Evolutionary conservation across 2,329 filamentous ascomycete genomes (phyloP), one percentile per base, ranked within the genome.

Genomic region (Fusarium protoensiforme): DNA sequence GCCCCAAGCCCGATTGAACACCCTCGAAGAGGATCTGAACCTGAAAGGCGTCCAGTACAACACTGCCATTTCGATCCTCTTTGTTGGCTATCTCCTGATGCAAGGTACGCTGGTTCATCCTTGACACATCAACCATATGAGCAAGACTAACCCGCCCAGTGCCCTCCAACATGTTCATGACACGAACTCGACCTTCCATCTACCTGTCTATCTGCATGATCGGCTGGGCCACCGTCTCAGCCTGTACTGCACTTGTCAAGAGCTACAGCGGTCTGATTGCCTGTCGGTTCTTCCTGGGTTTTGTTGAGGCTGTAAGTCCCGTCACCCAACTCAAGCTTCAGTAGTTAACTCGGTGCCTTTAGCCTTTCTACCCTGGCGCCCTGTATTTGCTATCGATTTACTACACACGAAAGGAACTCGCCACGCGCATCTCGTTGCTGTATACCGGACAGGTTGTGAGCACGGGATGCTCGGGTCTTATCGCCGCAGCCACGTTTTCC

Each of bases 391-490:
- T 71, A 7, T 71, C 68, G 7, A 71, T 71, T 14, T 71, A 68
- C 16, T 71, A 68, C 35, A 71, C 68, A 1, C 68, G 68, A 33
- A 71, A 71, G 16, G 68, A 68, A 48, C 61, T 71, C 1, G 68
- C 65, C 3, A 71, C 68, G 7, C 65, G 68, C 8, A 68, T 71
- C 22, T 71, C 68, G 13, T 20, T 71, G 6, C 41, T 71, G 5
- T 71, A 71, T 18, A 68, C 68, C 6, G 64, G 59, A 4, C 59
- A 71, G 20, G 65, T 71, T 27, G 85, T 93, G 4, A 90, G 88
- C 3, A 90, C 90, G 2, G 91, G 91, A 1, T 92, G 93, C 75
- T 91, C 90, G 2, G 91, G 90, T 6, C 78, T 89, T 7, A 86
- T 90, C 31, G 85, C 87, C 1, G 87, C 87, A 2, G 88, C 91